Conservation (phyloP, 441 rosid genomes). For the Gossypium schwendimanii region DNA sequence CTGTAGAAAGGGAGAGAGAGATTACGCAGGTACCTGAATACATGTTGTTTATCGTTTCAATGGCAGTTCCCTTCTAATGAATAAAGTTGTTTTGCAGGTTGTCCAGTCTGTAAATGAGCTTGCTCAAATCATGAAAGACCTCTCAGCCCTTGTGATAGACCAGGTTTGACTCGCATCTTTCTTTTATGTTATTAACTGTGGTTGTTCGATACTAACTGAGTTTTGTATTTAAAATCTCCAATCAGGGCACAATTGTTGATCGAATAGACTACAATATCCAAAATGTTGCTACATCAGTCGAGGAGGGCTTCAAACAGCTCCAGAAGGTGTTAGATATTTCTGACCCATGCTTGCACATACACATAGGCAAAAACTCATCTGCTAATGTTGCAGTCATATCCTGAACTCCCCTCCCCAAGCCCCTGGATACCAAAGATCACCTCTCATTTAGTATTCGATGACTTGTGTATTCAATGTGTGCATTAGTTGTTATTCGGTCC, state of each 20-base stretch:
- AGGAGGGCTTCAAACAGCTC: slow-evolving; percentile 84
- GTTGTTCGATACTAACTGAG: neutral
- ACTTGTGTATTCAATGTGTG: neutral
- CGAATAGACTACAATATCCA: slow-evolving; percentile 89
- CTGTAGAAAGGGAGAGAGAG: slow-evolving; percentile 87
- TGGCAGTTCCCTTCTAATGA: neutral
- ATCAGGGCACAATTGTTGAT: slow-evolving; percentile 92
- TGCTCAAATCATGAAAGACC: slow-evolving; percentile 95
- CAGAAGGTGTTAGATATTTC: slow-evolving; percentile 41
- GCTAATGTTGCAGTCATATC: neutral
- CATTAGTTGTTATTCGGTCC: neutral
- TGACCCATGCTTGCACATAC: neutral
- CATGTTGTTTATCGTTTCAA: neutral
- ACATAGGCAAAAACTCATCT: neutral
- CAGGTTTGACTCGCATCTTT: slow-evolving; percentile 46
- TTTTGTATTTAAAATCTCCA: neutral
- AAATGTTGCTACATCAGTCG: slow-evolving; percentile 71
- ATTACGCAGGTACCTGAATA: slow-evolving; percentile 57
- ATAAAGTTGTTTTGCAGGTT: slow-evolving; percentile 34
- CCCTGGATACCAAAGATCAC: neutral
- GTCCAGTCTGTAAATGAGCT: slow-evolving; percentile 82
- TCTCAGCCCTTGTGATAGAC: slow-evolving; percentile 87
- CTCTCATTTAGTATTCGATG: neutral
- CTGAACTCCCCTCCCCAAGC: neutral
- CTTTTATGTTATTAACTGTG: neutral